phyloP scores from a whole-genome alignment of 495 filamentous ascomycete species.

The Gamarada debralockiae region DNA sequence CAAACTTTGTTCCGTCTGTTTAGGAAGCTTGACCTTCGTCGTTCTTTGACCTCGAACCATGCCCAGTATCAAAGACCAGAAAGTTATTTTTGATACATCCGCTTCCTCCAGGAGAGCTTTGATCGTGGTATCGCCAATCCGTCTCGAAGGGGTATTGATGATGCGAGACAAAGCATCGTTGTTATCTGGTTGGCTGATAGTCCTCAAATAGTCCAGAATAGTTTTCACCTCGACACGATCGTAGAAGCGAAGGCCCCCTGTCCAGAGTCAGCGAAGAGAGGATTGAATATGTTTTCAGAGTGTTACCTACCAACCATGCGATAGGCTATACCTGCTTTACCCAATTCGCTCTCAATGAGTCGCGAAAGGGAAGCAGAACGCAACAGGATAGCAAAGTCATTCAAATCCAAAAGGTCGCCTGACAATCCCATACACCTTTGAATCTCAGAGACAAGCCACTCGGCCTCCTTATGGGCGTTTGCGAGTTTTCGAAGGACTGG shows the following conservation, averaged over 20 bases:
- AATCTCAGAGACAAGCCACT: constrained; percentile 89
- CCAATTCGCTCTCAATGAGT: constrained; percentile 78
- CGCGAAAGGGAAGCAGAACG: constrained; percentile 81
- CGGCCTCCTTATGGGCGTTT: constrained; percentile 68
- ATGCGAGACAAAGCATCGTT: constrained; percentile 84
- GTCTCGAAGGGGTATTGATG: constrained; percentile 79
- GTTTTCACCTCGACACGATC: constrained; percentile 89
- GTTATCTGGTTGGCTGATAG: constrained; percentile 80
- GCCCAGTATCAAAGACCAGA: constrained; percentile 72
- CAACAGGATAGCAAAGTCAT: constrained; percentile 83
- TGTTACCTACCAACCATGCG: constrained; percentile 72
- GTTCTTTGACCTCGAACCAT: constrained; percentile 65
- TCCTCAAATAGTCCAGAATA: constrained; percentile 82
- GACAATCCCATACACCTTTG: constrained; percentile 66
- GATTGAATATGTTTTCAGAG: background rate
- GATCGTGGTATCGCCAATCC: constrained; percentile 78
- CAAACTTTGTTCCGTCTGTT: constrained; percentile 61
- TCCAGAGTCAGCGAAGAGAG: background rate
- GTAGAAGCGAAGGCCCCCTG: constrained; percentile 78
- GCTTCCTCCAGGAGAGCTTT: constrained; percentile 70
- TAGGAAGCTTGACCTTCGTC: constrained; percentile 64
- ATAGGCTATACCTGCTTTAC: constrained; percentile 84
- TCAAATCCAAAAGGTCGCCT: constrained; percentile 64
- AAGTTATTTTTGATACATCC: constrained; percentile 59
- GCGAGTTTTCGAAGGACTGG: constrained; percentile 82